A percentile compares a stretch with the other conserved stretches of the same genome.
Conservation (phyloP, 192 early-diverging fungal species). For the Coemansia sp. region DNA sequence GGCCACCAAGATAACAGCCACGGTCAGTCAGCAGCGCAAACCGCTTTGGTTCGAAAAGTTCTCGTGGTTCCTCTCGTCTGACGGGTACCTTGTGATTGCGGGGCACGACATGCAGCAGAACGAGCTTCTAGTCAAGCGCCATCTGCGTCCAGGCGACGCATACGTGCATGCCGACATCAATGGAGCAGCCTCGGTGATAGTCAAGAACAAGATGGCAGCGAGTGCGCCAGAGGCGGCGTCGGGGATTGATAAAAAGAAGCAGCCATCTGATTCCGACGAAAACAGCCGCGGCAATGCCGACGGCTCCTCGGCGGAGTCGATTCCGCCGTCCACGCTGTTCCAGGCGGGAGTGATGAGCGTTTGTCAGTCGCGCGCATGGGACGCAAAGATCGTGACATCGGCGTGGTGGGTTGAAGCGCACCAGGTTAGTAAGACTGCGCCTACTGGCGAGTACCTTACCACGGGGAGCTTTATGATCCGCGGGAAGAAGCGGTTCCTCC, state of each 20-base stretch:
- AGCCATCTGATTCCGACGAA: neutral
- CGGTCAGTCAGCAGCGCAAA: slow-evolving; percentile 84
- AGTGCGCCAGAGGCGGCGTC: slow-evolving; percentile 15
- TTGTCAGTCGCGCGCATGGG: slow-evolving; percentile 94
- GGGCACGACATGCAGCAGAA: slow-evolving; percentile 93
- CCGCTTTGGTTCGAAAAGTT: slow-evolving; percentile 99
- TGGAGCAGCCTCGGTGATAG: slow-evolving; percentile 84
- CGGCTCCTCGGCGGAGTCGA: slow-evolving; percentile 40
- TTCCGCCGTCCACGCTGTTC: slow-evolving; percentile 87
- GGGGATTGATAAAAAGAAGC: neutral
- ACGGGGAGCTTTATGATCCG: slow-evolving; percentile 92
- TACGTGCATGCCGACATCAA: slow-evolving; percentile 94
- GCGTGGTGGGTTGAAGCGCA: slow-evolving; percentile 92
- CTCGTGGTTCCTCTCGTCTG: slow-evolving; percentile 90
- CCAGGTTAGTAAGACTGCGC: slow-evolving; percentile 88
- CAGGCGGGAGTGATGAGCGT: slow-evolving; percentile 97
- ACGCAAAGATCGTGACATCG: slow-evolving; percentile 90
- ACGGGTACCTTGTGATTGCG: slow-evolving; percentile 90
- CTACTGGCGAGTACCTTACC: slow-evolving; percentile 87
- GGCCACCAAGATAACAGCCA: slow-evolving; percentile 69
- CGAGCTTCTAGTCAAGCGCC: slow-evolving; percentile 81
- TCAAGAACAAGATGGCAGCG: slow-evolving; percentile 71
- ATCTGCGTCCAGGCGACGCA: slow-evolving; percentile 70
- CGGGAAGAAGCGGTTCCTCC: slow-evolving; percentile 93
- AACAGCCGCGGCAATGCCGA: slow-evolving; percentile 24